Base-by-base conservation (phyloP, 164 flowering plant species). In the Annona cherimola region DNA sequence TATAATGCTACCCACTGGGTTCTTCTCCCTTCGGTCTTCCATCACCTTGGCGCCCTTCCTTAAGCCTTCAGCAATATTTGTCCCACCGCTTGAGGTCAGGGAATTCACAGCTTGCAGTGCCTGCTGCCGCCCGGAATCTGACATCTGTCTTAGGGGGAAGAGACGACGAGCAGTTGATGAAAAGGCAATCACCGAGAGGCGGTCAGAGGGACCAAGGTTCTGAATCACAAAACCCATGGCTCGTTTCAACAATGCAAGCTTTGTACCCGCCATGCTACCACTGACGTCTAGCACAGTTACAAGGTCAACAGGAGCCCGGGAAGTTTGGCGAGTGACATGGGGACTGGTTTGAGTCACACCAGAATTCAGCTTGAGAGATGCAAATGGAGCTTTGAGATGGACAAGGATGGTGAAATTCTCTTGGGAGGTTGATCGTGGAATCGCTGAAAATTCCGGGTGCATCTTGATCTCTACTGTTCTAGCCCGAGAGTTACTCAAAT, bases 261-360 rank as follows among this genome's bases (percentile, higher is more conserved):
- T 95, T 41, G 93, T 89, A 46, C 99, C 99, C 6, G 96, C 88
- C 99, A 95, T 95, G 86, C 99, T 95, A 8, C 98, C 98, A 82
- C 99, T 95, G n/a, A 93, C 87, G 77, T 95, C 99, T 73, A 95
- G 93, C 72, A 95, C 94, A 0, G 99, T 90, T 16, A 95, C 92
- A 59, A 95, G 93, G 77, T 95, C 99, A 45, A 95, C 85, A 18
- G 97, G 87, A 55, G 89, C 92, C 67, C 98, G 96, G 39, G 89
- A 71, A 70, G 69, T 77, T 67, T 84, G 84, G 75, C 83, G 82
- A 76, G 76, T 66, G 14, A 5, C n/a, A 69, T 84, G 67, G 2
- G 79, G 45, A 44, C 41, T 68, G 42, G 26, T 65, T 41, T 69
- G 79, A 61, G 46, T 69, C 44, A 71, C 67, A 63, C 77, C 20